phyloP scores from a whole-genome alignment of 805 yeast genomes.

The Candida schatavii region DNA sequence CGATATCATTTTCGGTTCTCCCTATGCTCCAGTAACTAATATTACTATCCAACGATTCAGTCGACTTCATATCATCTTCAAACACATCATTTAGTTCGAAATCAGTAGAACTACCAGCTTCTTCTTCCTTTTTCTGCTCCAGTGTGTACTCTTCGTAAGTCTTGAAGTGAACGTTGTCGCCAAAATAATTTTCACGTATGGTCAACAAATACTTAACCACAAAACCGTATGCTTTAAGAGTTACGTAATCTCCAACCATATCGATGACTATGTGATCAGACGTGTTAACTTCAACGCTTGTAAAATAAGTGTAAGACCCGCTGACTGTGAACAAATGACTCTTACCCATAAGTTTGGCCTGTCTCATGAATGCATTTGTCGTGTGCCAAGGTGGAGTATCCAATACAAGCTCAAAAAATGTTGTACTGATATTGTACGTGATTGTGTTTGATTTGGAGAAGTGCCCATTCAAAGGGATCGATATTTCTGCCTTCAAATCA shows the following conservation, averaged over 20 bases:
- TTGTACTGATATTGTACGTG: conserved; percentile 50
- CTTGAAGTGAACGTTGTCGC: conserved; percentile 76
- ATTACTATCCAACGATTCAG: conserved; percentile 4
- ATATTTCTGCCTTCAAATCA: conserved; percentile 41
- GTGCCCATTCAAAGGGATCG: conserved; percentile 59
- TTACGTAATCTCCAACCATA: conserved; percentile 63
- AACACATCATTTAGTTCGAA: conserved; percentile 9
- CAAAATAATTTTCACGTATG: conserved; percentile 85
- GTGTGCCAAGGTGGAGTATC: conserved; percentile 95
- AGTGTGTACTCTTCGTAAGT: conserved; percentile 78
- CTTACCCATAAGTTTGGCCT: conserved; percentile 60
- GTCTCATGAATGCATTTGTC: conserved; percentile 61
- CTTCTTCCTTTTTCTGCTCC: not conserved
- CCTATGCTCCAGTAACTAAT: conserved; percentile 36
- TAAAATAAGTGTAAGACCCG: conserved; percentile 66
- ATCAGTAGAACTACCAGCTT: conserved; percentile 11
- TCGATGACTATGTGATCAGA: conserved; percentile 68
- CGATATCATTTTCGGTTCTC: conserved; percentile 68
- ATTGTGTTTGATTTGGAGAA: conserved; percentile 51
- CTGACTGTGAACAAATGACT: conserved; percentile 56
- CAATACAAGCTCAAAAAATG: conserved; percentile 57
- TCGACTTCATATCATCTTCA: conserved; percentile 3
- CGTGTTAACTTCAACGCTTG: conserved; percentile 58
- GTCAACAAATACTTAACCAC: conserved; percentile 71
- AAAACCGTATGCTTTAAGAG: conserved; percentile 75